Evolutionary conservation across 495 filamentous ascomycete species (phyloP).

Genomic region (Neurospora pannonica): DNA sequence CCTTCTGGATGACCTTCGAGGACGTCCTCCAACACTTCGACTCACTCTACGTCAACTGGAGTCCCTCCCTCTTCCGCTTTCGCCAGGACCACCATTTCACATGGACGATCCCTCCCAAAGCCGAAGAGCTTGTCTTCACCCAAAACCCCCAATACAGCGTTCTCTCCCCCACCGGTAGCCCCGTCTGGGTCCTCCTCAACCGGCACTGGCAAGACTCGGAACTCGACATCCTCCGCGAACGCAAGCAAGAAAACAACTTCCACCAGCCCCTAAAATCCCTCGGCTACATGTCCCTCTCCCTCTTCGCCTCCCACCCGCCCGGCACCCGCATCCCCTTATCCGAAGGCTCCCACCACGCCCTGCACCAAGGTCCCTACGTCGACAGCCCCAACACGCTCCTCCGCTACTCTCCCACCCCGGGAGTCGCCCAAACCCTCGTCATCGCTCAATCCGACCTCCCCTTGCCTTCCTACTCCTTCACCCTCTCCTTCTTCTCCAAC

Average conservation of each 20-base stretch:
- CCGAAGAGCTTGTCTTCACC: conserved; percentile 53
- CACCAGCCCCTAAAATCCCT: conserved; percentile 31
- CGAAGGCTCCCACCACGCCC: conserved; percentile 44
- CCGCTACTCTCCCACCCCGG: conserved; percentile 52
- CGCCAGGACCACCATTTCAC: conserved; percentile 83
- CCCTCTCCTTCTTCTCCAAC: conserved; percentile 69
- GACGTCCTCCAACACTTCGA: conserved; percentile 84
- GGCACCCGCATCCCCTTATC: conserved; percentile 65
- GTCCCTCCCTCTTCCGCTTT: conserved; percentile 69
- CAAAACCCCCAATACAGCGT: conserved; percentile 80
- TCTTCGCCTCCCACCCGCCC: conserved; percentile 51
- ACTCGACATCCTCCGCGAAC: conserved; percentile 29
- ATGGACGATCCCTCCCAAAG: conserved; percentile 64
- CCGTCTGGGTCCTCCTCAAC: conserved; percentile 75
- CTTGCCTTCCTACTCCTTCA: conserved; percentile 62
- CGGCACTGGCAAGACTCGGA: conserved; percentile 62
- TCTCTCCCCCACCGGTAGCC: conserved; percentile 42
- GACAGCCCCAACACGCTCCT: conserved; percentile 89
- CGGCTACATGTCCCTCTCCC: conserved; percentile 80
- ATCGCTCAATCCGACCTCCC: conserved; percentile 70
- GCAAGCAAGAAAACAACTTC: conserved; percentile 14
- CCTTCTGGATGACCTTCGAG: conserved; percentile 86
- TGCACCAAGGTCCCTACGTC: conserved; percentile 68
- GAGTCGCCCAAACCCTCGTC: conserved; percentile 63
- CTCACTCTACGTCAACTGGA: conserved; percentile 96